Conservation (phyloP, 495 filamentous ascomycete genomes). For the Hypoxylon trugodes region DNA sequence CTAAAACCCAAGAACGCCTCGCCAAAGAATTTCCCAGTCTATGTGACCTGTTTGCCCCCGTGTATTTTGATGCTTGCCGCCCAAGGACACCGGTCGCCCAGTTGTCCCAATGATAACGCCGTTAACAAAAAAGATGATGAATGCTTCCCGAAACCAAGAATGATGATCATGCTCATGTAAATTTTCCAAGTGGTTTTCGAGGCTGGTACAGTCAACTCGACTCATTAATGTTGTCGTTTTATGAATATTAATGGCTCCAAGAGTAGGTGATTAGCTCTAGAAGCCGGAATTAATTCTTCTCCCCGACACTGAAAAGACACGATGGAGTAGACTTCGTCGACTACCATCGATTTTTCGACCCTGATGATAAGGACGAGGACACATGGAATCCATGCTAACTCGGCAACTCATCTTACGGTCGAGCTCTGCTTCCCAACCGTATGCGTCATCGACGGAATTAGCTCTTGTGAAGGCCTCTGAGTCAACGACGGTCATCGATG, state of each 20-base stretch:
- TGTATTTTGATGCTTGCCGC: conserved; percentile 41
- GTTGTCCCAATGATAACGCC: conserved; percentile 36
- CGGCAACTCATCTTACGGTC: conserved; percentile 40
- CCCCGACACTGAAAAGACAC: conserved; percentile 47
- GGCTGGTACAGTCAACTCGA: conserved; percentile 2
- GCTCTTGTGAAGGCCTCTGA: conserved; percentile 30
- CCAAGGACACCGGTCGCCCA: conserved; percentile 35
- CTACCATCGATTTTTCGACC: conserved; percentile 45
- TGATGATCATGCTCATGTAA: conserved; percentile 7
- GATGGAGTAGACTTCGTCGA: conserved; percentile 52
- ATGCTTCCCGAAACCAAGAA: conserved; percentile 25
- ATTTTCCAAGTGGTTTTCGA: conserved; percentile 12
- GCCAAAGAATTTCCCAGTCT: conserved; percentile 35
- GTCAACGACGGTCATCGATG: conserved; percentile 41
- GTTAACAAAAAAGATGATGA: conserved; percentile 15
- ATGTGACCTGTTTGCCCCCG: conserved; percentile 21
- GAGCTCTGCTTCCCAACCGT: conserved; percentile 60
- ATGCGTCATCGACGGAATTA: conserved; percentile 49
- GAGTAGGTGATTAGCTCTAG: conserved; percentile 19
- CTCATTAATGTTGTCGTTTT: too few relatives aligned
- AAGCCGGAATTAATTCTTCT: conserved; percentile 29
- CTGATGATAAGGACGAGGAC: conserved; percentile 17
- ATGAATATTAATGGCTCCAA: too few relatives aligned
- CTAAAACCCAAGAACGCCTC: conserved; percentile 32
- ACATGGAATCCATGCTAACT: conserved; percentile 22